Evolutionary conservation across 2,329 filamentous ascomycete species (phyloP), one percentile per base, ranked within the genome.

Genomic region (Dactylellina drechsleri): DNA sequence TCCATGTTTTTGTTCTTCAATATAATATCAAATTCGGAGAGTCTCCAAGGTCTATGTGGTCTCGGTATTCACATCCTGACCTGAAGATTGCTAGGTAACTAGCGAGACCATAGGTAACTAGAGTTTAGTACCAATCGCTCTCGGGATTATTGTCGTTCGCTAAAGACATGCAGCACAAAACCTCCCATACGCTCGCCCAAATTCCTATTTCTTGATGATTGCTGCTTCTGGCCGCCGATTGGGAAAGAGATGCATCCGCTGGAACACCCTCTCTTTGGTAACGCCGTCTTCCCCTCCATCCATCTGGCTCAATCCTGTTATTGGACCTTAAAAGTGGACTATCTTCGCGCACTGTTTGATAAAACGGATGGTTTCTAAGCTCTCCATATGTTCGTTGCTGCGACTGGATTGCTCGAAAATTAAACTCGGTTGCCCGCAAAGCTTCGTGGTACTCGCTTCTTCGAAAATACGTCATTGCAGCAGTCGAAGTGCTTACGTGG

Each of bases 391-490:
- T 59, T 28, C 70, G 36, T 43, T 74, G 70, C 31, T 74, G 70
- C 1, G 70, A 74, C 23, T 74, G 70, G 12, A 74, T 52, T 49
- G 70, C 62, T 49, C 70, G 62, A 31, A 74, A 74, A 40, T 74
- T 74, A 54, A 74, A 74, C 26, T 74, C 70, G 1, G 70, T 74
- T n/a, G 70, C 62, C 16, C 70, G 61, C 15, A 74, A 26, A n/a
- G 70, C 57, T 28, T 74, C 70, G 20, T 74, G 61, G 28, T 74
- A 74, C 16, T 74, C 70, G 31, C 56, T 66, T 28, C 62, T 60
- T 53, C 70, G 56, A 20, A 74, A 66, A 50, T 74, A 74, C 12
- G 70, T 62, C 70, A 74, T 74, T 31, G 70, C 70, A 13, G 70
- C 70, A 4, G 70, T 54, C 12, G 70, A 74, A 15, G 70, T 74